These are phyloP conservation scores for Heterococcus sp. DNA, from an alignment of 108 stramenopile genomes.

Conservation along the genomic window DNA sequence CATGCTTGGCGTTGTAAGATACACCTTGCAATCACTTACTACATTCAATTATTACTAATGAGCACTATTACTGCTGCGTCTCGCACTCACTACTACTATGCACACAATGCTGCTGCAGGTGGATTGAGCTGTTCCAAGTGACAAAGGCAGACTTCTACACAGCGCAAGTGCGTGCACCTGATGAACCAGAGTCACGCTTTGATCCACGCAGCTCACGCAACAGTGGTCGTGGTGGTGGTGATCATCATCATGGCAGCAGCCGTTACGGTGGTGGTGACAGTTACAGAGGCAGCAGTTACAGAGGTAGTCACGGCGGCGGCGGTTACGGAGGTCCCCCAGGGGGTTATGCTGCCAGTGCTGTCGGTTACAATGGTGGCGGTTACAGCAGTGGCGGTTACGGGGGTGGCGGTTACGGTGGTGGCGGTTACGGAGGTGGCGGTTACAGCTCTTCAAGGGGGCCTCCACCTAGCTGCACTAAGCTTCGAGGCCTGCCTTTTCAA, in stretches of 20 bases:
- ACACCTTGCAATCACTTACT: too few species aligned
- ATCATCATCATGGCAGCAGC: not conserved
- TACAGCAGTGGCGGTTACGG: not conserved
- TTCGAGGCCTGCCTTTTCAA: slow-evolving; percentile 21
- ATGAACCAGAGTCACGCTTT: too few species aligned
- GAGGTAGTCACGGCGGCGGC: not conserved
- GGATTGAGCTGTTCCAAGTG: slow-evolving; percentile 38
- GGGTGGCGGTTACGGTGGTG: not conserved
- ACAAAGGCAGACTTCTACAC: slow-evolving; percentile 44
- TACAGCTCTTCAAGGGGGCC: not conserved
- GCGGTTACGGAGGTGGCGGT: not conserved
- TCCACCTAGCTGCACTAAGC: slow-evolving; percentile 22
- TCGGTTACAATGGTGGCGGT: not conserved
- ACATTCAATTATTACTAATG: too few species aligned
- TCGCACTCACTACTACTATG: too few species aligned
- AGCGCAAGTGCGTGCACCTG: slow-evolving; percentile 17
- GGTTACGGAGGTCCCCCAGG: not conserved
- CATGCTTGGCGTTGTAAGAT: too few species aligned
- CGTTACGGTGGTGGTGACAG: not conserved
- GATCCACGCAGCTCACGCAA: too few species aligned
- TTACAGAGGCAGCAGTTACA: not conserved
- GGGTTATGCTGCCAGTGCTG: too few species aligned
- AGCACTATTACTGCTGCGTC: too few species aligned
- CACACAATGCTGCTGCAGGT: too few species aligned
- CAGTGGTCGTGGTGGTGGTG: not conserved